phyloP scores from a whole-genome alignment of 495 filamentous ascomycete species.

The Aspergillus haitiensis region DNA sequence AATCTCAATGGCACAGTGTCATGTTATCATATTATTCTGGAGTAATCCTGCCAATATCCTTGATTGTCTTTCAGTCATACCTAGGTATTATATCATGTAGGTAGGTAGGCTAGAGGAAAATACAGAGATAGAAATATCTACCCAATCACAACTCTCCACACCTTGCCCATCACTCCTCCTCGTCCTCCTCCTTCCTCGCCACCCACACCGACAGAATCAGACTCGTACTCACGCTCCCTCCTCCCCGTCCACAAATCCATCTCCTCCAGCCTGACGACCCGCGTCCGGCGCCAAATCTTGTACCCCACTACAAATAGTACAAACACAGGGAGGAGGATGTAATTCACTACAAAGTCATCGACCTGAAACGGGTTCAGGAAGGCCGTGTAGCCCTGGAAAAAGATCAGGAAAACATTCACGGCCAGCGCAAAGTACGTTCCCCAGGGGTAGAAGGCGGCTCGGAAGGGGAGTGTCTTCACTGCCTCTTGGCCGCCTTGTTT shows the following conservation, averaged over 20 bases:
- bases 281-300: slow-evolving; percentile 60
- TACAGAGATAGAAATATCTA: slow-evolving; percentile 6
- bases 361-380: slow-evolving; percentile 58
- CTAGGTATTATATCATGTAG: background rate
- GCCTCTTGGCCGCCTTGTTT: slow-evolving; percentile 53
- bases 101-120: no score
- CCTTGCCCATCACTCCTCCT: slow-evolving; percentile 14
- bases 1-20: no score
- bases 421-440: slow-evolving; percentile 61
- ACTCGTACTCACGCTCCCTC: slow-evolving; percentile 29
- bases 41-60: no score
- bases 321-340: slow-evolving; percentile 67
- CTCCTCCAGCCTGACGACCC: slow-evolving; percentile 50
- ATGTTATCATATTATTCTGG: no score
- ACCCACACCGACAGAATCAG: no score
- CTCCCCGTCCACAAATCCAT: slow-evolving; percentile 62
- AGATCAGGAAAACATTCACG: slow-evolving; percentile 61
- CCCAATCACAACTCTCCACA: slow-evolving; percentile 31
- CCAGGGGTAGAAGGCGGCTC: slow-evolving; percentile 59
- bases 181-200: slow-evolving; percentile 14
- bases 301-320: slow-evolving; percentile 57
- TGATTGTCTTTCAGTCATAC: no score
- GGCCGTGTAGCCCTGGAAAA: slow-evolving; percentile 63
- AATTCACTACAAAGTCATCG: slow-evolving; percentile 63
- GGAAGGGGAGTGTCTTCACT: slow-evolving; percentile 54